phyloP scores from a whole-genome alignment of 768 basidiomycete species.

The Auricularia cornea region DNA sequence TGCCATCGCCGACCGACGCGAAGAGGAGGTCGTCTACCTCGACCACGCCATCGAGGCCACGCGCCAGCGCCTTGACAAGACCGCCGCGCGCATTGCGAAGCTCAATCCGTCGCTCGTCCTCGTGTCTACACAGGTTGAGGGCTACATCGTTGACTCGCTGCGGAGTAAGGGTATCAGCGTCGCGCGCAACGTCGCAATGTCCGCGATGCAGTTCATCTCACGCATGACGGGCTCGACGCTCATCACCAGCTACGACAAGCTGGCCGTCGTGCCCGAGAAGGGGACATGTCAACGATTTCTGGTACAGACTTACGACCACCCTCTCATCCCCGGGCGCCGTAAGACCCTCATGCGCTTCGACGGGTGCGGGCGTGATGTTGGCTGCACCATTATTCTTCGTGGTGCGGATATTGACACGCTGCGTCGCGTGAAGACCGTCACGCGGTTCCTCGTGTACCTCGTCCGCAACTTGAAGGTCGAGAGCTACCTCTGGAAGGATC shows the following conservation, averaged over 20 bases:
- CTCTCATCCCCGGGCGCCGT: conserved; percentile 83
- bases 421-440: conserved; percentile 82
- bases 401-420: conserved; percentile 79
- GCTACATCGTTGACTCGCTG: background rate
- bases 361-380: conserved; percentile 86
- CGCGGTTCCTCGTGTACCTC: conserved; percentile 84
- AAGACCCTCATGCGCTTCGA: conserved; percentile 99
- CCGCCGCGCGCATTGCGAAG: conserved; percentile 84
- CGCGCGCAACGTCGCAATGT: conserved; percentile 79
- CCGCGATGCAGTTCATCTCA: conserved; percentile 81
- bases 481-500: conserved; percentile 89
- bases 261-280: conserved; percentile 49
- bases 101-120: conserved; percentile 87
- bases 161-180: conserved; percentile 70
- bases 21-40: conserved; percentile 64
- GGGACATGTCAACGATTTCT: conserved; percentile 82
- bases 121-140: conserved; percentile 27
- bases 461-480: conserved; percentile 92
- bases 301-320: conserved; percentile 91
- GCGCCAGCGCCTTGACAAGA: conserved; percentile 82
- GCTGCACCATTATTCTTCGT: conserved; percentile 87
- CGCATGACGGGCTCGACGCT: conserved; percentile 92
- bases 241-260: conserved; percentile 90
- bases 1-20: conserved; percentile 28
- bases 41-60: conserved; percentile 92